Conservation (phyloP, 2,329 filamentous ascomycete genomes). For the Alternaria angustiovoidea region DNA sequence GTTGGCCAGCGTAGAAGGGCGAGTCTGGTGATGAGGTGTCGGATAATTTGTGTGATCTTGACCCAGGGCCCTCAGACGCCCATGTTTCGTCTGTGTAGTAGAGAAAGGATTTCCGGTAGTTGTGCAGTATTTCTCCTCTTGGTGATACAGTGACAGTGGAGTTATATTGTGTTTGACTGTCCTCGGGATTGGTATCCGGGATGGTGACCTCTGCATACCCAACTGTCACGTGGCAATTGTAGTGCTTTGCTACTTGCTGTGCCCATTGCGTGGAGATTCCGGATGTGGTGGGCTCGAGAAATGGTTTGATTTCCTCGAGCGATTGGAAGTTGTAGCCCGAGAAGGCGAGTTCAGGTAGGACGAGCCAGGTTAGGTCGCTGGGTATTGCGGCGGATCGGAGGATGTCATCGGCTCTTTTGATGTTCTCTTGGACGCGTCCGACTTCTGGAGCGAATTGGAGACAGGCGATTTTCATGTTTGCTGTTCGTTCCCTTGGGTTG, state of each 20-base stretch:
- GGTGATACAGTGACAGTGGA: conserved; percentile 66
- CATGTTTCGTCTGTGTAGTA: conserved; percentile 74
- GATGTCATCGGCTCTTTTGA: conserved; percentile 71
- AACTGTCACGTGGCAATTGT: conserved; percentile 72
- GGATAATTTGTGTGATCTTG: conserved; percentile 29
- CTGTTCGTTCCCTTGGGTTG: not conserved
- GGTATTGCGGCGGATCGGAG: conserved; percentile 59
- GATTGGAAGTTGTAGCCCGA: conserved; percentile 83
- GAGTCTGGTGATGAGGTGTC: conserved; percentile 28
- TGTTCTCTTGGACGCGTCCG: conserved; percentile 74
- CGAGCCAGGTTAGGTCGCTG: conserved; percentile 68
- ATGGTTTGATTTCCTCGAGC: conserved; percentile 71
- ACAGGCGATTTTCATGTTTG: conserved; percentile 71
- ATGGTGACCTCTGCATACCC: conserved; percentile 73
- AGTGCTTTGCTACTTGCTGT: conserved; percentile 68
- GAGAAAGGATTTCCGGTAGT: conserved; percentile 71
- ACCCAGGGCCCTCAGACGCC: conserved; percentile 61
- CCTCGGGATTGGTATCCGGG: conserved; percentile 26
- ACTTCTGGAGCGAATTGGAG: conserved; percentile 77
- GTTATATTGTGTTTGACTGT: conserved; percentile 61
- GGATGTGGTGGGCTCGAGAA: conserved; percentile 70
- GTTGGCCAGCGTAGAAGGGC: conserved; percentile 47
- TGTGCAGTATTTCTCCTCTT: conserved; percentile 61
- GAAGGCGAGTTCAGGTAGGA: conserved; percentile 80
- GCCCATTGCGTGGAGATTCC: conserved; percentile 79